phyloP scores from a whole-genome alignment of 345 rosid genomes.

The Aurinia saxatilis region DNA sequence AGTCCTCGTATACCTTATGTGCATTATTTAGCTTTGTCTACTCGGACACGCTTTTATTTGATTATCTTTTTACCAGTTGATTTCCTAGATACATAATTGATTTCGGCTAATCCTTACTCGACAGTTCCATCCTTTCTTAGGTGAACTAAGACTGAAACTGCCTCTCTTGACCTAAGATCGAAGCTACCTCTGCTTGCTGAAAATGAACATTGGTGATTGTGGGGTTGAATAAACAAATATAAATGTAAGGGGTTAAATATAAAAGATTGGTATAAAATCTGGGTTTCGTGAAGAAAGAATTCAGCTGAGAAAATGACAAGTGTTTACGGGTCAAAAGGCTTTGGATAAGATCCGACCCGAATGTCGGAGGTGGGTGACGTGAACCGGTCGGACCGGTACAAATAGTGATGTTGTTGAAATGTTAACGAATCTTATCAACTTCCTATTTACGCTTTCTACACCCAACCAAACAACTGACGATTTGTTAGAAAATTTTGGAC shows the following conservation, averaged over 20 bases:
- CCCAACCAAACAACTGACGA: slow-evolving; percentile 19
- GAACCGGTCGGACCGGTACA: slow-evolving; percentile 25
- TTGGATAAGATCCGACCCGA: slow-evolving; percentile 23
- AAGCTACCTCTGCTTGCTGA: too few species aligned
- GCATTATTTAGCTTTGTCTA: too few species aligned
- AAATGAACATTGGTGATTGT: too few species aligned
- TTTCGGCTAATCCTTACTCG: too few species aligned
- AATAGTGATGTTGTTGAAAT: slow-evolving; percentile 21
- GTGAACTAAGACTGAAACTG: too few species aligned
- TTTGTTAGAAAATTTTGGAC: not conserved
- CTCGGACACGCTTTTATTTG: too few species aligned
- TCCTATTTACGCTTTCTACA: slow-evolving; percentile 20
- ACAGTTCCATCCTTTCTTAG: too few species aligned
- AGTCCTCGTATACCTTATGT: too few species aligned
- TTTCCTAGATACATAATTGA: too few species aligned
- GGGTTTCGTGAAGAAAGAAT: not conserved
- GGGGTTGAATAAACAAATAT: not conserved
- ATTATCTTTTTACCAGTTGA: too few species aligned
- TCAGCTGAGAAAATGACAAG: not conserved
- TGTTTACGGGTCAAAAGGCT: not conserved
- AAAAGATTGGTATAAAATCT: not conserved
- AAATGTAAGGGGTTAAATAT: not conserved
- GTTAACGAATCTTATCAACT: slow-evolving; percentile 31
- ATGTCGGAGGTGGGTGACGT: slow-evolving; percentile 25
- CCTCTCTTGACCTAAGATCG: too few species aligned